phyloP scores from a whole-genome alignment of 2,329 filamentous ascomycete species.

The Alternaria postmessia region DNA sequence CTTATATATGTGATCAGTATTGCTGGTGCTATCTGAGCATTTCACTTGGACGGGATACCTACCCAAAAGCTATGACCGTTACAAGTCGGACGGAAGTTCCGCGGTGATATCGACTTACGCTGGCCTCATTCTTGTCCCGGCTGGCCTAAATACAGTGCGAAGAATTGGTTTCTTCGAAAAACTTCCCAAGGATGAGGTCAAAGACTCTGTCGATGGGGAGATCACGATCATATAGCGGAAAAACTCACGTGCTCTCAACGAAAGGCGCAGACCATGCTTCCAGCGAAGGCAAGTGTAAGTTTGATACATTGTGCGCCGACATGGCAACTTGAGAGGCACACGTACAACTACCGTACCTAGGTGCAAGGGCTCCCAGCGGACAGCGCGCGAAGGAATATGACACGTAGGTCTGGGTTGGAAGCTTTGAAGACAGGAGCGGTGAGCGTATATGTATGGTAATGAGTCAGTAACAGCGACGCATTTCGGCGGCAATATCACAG shows the following conservation, averaged over 20 bases:
- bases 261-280: background rate
- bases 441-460: background rate
- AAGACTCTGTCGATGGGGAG: background rate
- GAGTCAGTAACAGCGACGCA: background rate
- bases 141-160: no score
- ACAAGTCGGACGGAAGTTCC: no score
- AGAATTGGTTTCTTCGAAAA: fast-evolving
- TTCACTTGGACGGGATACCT: no score
- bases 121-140: no score
- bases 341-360: no score
- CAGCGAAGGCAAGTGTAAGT: background rate
- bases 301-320: no score
- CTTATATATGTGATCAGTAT: no score
- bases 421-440: background rate
- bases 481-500: background rate
- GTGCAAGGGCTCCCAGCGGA: background rate
- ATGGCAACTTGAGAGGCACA: no score
- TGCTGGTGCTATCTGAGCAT: no score
- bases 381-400: background rate
- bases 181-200: background rate
- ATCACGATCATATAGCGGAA: no score
- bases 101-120: no score
- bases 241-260: fast-evolving
- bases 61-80: no score
- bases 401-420: background rate